Base-by-base conservation (phyloP, 1,284 basidiomycete genomes). In the Ceratobasidium papillatum region DNA sequence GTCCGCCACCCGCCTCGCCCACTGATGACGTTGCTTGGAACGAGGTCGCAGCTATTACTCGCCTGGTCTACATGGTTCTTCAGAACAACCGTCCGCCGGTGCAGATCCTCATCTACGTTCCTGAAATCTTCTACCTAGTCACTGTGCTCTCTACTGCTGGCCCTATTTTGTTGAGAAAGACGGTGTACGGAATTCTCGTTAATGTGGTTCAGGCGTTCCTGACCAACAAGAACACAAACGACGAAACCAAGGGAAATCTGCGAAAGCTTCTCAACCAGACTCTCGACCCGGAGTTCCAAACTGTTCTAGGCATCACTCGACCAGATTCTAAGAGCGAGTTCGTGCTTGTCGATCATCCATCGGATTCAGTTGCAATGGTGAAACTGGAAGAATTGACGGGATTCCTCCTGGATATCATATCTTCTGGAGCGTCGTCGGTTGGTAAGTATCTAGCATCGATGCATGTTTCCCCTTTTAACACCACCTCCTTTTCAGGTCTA, bases 151-250 rank as follows among this genome's bases (percentile, higher is more conserved):
- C 91, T 7, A 92, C 89, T 12, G 89, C 89, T 22, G 95, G 95
- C 9, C 87, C 92, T 0, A 83, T 90, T 0, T 82, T 90, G 30
- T 89, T 95, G 68, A 90, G 94, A 19, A 91, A 91, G 76, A 91
- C 93, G 4, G 88, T 94, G 54, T 94, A 94, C 80, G 93, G 92
- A 2, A 87, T 94, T 56, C 83, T 94, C 74, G 86, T 95, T 80
- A 95, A 95, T 80, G 85, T 94, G 34, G 82, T 96, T 30, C 94
- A 96, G 78, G 88, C 91, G 0, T 82, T 95, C 11, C 90, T 89
- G 80, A 83, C 88, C 34, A 83, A 87, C 11, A 86, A 87, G 32
- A 82, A 85, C 12, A 89, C 91, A 38, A 91, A 93, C 59, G 80
- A 86, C 8, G 84, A 84, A 22, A 85, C 81, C 12, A 80, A 85